Base-by-base conservation (phyloP, 768 basidiomycete species). In the Mycena epipterygia region DNA sequence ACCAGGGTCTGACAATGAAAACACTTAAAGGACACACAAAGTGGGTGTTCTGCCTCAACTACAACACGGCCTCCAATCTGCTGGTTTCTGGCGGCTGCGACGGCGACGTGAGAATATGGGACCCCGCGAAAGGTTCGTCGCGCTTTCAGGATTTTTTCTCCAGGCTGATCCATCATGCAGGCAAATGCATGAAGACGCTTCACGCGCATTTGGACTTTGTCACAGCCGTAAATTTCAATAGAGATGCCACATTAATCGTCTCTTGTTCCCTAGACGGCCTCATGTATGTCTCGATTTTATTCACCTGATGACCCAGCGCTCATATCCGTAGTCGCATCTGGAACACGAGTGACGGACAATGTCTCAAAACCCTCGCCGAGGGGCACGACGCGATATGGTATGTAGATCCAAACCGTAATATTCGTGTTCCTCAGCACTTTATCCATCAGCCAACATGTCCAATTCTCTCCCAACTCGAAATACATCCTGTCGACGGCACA, bases 171-270 rank as follows among this genome's bases (percentile, higher is more conserved):
- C n/a, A 12, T 2, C 53, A 12, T 32, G 14, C 72, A 95, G 97
- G 95, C 23, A 93, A 89, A 77, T 93, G 91, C 76, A 86, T 95
- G 80, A 93, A 95, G 80, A 94, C 92, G 2, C 79, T 99, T 27
- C 94, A 95, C 70, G 97, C 95, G 0, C 97, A 99, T 79, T 86
- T 96, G 55, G 97, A 99, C 81, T 97, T 94, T 68, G 95, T 99
- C 30, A 97, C 96, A 16, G 94, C 95, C 3, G 96, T 98, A 3
- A 93, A 95, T 78, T 99, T 97, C 84, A 97, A 97, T 77, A 82
- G 90, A 77, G 97, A 99, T 74, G 95, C 95, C 0, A 91, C 92
- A 0, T 87, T 99, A 78, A 91, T 99, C 68, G 93, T 98, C 2
- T 97, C 95, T 32, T 96, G 95, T 77, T 90, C 95, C 60, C 89